Conservation (phyloP, 2,329 filamentous ascomycete genomes). For the Lachnellula hyalina region DNA sequence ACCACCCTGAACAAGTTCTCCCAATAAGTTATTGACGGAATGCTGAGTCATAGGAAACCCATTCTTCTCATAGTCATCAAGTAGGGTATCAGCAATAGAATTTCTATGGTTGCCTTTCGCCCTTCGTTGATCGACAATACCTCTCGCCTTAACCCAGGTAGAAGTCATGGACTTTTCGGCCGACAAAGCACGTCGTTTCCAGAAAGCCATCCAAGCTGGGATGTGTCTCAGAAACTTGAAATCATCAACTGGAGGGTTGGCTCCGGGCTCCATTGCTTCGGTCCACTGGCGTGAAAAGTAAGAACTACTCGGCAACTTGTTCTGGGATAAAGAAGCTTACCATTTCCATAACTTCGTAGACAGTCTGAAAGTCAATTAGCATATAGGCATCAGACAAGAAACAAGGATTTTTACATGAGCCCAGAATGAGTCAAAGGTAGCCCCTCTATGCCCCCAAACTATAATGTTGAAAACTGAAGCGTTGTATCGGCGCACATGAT, state of each 20-base stretch:
- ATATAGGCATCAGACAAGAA: too few species aligned
- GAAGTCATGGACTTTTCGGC: neutral
- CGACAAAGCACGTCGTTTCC: neutral
- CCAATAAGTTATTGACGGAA: constrained; percentile 24
- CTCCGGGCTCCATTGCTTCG: constrained; percentile 33
- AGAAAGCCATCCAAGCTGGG: constrained; percentile 1
- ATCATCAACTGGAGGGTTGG: constrained; percentile 31
- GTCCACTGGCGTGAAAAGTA: constrained; percentile 8
- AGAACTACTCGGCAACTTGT: too few species aligned
- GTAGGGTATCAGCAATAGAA: neutral
- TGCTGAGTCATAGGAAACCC: too few species aligned
- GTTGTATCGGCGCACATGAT: constrained; percentile 33
- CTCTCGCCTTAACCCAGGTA: too few species aligned
- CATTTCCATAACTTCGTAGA: too few species aligned
- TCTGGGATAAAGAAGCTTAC: too few species aligned
- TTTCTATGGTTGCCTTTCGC: neutral
- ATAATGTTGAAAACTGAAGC: constrained; percentile 26
- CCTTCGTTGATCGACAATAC: neutral
- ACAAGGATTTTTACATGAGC: too few species aligned
- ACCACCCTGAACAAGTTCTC: constrained; percentile 36
- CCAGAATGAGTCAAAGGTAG: too few species aligned
- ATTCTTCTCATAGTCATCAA: neutral
- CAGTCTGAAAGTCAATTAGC: too few species aligned
- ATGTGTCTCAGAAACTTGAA: constrained; percentile 29
- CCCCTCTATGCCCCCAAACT: too few species aligned